Conservation (phyloP, 1,284 basidiomycete genomes). For the Ceratobasidium sp. region DNA sequence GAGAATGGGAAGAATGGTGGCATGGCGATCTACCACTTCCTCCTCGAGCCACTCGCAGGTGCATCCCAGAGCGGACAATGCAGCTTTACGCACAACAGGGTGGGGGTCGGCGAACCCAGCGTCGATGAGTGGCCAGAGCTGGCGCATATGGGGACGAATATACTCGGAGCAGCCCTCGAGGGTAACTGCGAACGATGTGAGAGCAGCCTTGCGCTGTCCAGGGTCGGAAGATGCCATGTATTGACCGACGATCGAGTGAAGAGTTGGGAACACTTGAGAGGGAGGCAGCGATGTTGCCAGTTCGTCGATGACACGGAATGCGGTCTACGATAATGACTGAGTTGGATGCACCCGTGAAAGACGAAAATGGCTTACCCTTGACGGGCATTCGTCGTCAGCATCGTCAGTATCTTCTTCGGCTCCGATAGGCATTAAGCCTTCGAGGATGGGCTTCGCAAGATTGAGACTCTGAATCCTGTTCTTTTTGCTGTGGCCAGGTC, state of each 20-base stretch:
- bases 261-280: slow-evolving; percentile 94
- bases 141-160: slow-evolving; percentile 92
- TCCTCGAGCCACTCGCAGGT: slow-evolving; percentile 98
- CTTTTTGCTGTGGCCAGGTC: slow-evolving; percentile 79
- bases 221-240: slow-evolving; percentile 88
- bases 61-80: slow-evolving; percentile 95
- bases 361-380: slow-evolving; percentile 69
- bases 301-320: slow-evolving; percentile 94
- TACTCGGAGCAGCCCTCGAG: slow-evolving; percentile 99
- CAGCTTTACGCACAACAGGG: slow-evolving; percentile 90
- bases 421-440: slow-evolving; percentile 93
- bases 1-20: slow-evolving; percentile 88
- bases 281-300: slow-evolving; percentile 95
- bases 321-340: slow-evolving; percentile 64
- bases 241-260: slow-evolving; percentile 81
- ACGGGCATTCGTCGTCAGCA: slow-evolving; percentile 89
- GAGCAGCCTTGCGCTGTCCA: slow-evolving; percentile 86
- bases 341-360: slow-evolving; percentile 18
- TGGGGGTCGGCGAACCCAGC: slow-evolving; percentile 88
- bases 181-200: slow-evolving; percentile 95
- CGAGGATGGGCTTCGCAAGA: slow-evolving; percentile 88
- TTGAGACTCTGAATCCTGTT: slow-evolving; percentile 90
- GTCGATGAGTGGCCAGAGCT: slow-evolving; percentile 95
- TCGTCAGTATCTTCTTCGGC: slow-evolving; percentile 91
- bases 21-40: slow-evolving; percentile 88